Percentiles rank a stretch among this genome's conserved stretches.
Evolutionary conservation across 2,329 filamentous ascomycete species (phyloP).

Genomic region (Penicillium sp.): DNA sequence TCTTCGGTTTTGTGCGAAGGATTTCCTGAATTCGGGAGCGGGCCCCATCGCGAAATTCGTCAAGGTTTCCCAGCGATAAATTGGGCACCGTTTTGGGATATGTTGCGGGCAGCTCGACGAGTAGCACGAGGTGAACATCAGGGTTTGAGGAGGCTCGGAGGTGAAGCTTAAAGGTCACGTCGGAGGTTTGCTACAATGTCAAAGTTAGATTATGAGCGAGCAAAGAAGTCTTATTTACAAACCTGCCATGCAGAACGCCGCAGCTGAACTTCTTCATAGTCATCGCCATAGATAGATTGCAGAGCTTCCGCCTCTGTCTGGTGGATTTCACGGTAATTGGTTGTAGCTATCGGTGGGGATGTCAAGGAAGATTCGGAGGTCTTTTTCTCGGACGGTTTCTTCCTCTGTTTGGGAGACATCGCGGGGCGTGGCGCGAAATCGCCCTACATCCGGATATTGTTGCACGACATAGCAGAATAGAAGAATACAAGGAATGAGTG

Average conservation of each 20-base stretch:
- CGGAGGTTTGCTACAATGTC: slow-evolving; percentile 59
- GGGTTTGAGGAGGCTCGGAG: slow-evolving; percentile 69
- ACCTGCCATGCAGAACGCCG: slow-evolving; percentile 79
- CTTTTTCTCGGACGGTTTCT: slow-evolving; percentile 36
- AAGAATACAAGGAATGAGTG: neutral
- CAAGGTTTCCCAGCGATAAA: slow-evolving; percentile 61
- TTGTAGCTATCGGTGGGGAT: slow-evolving; percentile 36
- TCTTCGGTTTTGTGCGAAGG: slow-evolving; percentile 63
- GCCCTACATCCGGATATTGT: slow-evolving; percentile 23
- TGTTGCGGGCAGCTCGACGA: slow-evolving; percentile 77
- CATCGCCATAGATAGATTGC: slow-evolving; percentile 81
- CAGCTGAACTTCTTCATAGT: slow-evolving; percentile 70
- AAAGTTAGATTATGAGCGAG: slow-evolving; percentile 1
- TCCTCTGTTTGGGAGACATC: slow-evolving; percentile 46
- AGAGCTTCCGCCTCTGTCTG: slow-evolving; percentile 81
- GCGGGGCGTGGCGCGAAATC: slow-evolving; percentile 34
- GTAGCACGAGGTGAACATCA: slow-evolving; percentile 65
- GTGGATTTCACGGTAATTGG: slow-evolving; percentile 77
- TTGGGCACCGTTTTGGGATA: slow-evolving; percentile 82
- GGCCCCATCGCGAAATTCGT: slow-evolving; percentile 63
- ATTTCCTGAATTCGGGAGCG: slow-evolving; percentile 66
- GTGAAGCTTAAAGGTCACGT: slow-evolving; percentile 74
- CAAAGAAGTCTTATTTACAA: slow-evolving; percentile 27
- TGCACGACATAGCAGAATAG: slow-evolving; percentile 13
- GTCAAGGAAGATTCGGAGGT: slow-evolving; percentile 27